These are phyloP conservation scores for Styphnolobium japonicum DNA, from an alignment of 306 rosid genomes.

Conservation along the genomic window DNA sequence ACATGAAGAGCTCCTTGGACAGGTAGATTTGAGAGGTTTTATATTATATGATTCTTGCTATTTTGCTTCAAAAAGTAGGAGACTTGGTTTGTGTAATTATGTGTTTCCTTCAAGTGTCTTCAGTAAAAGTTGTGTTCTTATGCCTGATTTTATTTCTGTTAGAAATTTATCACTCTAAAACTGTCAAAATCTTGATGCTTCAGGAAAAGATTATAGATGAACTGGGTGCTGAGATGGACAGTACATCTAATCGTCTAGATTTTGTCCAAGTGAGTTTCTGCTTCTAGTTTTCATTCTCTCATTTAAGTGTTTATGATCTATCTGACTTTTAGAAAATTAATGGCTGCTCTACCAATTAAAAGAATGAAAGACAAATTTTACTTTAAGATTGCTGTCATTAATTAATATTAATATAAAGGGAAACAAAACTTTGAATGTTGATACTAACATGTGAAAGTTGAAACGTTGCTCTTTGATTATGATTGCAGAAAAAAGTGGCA, in stretches of 20 bases:
- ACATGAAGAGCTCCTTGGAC: slow-evolving; percentile 88
- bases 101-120: slow-evolving; percentile 4
- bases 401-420: not conserved
- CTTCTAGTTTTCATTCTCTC: slow-evolving; percentile 15
- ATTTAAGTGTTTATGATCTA: slow-evolving; percentile 1
- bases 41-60: not conserved
- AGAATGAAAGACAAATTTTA: not conserved
- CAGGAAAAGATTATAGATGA: slow-evolving; percentile 93
- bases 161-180: not conserved
- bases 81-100: not conserved
- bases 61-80: slow-evolving; percentile 5
- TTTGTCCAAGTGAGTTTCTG: slow-evolving; percentile 87
- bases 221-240: slow-evolving; percentile 86
- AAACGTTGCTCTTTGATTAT: slow-evolving; percentile 15
- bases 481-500: slow-evolving; percentile 87
- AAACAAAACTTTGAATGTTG: not conserved
- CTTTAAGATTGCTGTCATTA: not conserved
- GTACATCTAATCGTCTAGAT: slow-evolving; percentile 91
- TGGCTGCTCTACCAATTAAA: not conserved
- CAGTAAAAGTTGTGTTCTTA: slow-evolving; percentile 5
- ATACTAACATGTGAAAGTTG: not conserved
- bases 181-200: slow-evolving; percentile 24
- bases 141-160: not conserved
- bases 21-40: slow-evolving; percentile 49
- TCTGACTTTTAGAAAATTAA: not conserved